Percentiles rank a stretch among this genome's conserved stretches.
phyloP scores from a whole-genome alignment of 208 protist genomes.

The Strigomonas culicis region DNA sequence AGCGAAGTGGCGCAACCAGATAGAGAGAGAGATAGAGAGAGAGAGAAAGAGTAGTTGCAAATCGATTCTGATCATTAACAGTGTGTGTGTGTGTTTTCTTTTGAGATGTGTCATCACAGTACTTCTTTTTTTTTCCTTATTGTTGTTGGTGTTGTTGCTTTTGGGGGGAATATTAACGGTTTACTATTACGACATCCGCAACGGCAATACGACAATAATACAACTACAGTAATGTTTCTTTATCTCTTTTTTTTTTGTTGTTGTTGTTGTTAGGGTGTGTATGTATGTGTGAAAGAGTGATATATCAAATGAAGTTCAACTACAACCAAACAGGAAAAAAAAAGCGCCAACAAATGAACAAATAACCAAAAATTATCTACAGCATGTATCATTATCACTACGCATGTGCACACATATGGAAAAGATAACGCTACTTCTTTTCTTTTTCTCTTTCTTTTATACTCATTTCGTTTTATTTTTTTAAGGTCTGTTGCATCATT shows the following conservation, averaged over 20 bases:
- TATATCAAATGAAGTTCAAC: not conserved
- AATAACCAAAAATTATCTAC: not conserved
- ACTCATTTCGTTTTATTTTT: not conserved
- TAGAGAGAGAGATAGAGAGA: too few species aligned
- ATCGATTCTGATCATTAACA: too few species aligned
- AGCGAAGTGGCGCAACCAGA: too few species aligned
- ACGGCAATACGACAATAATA: too few species aligned
- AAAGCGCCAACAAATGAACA: not conserved
- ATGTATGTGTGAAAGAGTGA: not conserved
- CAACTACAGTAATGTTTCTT: too few species aligned
- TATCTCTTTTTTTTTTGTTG: slow-evolving; percentile 12
- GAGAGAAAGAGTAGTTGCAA: too few species aligned
- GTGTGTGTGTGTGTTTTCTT: too few species aligned
- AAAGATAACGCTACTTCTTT: not conserved
- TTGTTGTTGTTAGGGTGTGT: slow-evolving; percentile 5
- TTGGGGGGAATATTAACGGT: too few species aligned
- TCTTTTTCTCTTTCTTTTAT: not conserved
- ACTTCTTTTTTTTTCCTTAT: too few species aligned
- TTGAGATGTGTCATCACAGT: too few species aligned
- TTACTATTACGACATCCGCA: too few species aligned
- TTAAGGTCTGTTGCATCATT: not conserved
- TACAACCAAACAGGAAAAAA: not conserved
- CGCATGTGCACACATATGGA: not conserved
- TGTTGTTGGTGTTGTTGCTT: too few species aligned
- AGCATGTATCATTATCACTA: not conserved